phyloP scores from a whole-genome alignment of 805 yeast genomes.

The Candida patagonica region DNA sequence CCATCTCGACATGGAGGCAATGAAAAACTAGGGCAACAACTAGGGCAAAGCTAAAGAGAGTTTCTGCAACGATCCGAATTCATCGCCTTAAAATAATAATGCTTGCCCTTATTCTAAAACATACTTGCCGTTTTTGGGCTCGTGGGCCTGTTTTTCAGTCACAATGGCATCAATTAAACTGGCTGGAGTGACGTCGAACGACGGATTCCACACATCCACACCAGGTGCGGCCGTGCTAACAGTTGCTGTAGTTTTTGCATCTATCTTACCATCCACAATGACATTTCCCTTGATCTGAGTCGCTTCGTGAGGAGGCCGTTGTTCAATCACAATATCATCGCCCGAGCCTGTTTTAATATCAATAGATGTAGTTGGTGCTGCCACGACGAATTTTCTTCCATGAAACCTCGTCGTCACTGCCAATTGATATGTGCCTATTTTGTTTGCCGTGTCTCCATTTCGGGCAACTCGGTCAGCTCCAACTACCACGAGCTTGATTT shows the following conservation, averaged over 20 bases:
- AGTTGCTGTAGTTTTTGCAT: slow-evolving; percentile 31
- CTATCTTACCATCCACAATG: slow-evolving; percentile 28
- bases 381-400: slow-evolving; percentile 77
- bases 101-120: too few relatives aligned
- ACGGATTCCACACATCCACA: slow-evolving; percentile 89
- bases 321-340: slow-evolving; percentile 72
- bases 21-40: too few relatives aligned
- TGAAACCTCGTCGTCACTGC: slow-evolving; percentile 62
- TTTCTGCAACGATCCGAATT: too few relatives aligned
- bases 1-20: too few relatives aligned
- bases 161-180: slow-evolving; percentile 77
- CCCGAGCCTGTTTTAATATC: slow-evolving; percentile 63
- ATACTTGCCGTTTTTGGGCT: neutral
- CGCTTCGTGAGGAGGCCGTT: slow-evolving; percentile 74
- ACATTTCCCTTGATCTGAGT: slow-evolving; percentile 66
- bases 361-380: slow-evolving; percentile 90
- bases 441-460: slow-evolving; percentile 95
- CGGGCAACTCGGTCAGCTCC: slow-evolving; percentile 93
- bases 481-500: slow-evolving; percentile 80
- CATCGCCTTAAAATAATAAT: too few relatives aligned
- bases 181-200: slow-evolving; percentile 89
- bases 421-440: slow-evolving; percentile 89
- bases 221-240: slow-evolving; percentile 81
- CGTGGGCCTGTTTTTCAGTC: slow-evolving; percentile 49
- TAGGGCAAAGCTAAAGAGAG: too few relatives aligned